A percentile compares a stretch with the other conserved stretches of the same genome.
These are phyloP conservation scores for Lentinus tigrinus DNA, from an alignment of 768 basidiomycete species.

Conservation along the genomic window DNA sequence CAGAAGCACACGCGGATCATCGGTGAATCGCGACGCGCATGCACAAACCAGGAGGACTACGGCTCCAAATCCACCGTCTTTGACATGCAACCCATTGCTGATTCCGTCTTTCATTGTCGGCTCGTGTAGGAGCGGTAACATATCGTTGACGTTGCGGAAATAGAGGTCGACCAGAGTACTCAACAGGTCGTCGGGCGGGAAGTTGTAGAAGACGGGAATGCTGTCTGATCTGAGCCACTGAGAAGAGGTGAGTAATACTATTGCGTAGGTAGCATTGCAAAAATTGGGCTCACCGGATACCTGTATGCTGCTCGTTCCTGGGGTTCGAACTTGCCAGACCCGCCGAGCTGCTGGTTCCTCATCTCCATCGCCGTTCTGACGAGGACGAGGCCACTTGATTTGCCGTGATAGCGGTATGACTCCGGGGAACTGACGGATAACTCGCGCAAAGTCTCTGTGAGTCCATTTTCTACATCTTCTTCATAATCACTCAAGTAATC, in stretches of 20 bases:
- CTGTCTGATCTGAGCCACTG: not conserved
- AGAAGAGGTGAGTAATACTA: not conserved
- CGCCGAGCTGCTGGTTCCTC: not conserved
- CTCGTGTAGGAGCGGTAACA: constrained; percentile 42
- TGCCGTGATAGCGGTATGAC: not conserved
- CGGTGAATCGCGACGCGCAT: not conserved
- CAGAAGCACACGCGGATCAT: not conserved
- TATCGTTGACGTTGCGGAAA: constrained; percentile 58
- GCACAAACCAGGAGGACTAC: not conserved
- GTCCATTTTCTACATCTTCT: not conserved
- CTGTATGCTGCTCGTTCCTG: not conserved
- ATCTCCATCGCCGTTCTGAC: not conserved
- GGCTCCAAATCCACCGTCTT: not conserved
- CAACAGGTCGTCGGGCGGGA: constrained; percentile 66
- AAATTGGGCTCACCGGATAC: not conserved
- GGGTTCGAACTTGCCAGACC: not conserved
- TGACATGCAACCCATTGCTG: not conserved
- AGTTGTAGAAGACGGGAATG: constrained; percentile 21
- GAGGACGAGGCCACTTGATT: not conserved
- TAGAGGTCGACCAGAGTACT: constrained; percentile 60
- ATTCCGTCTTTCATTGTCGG: not conserved
- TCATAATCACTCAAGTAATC: not conserved
- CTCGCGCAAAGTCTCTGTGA: not conserved
- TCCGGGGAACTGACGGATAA: not conserved
- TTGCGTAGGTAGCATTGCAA: not conserved